Percentiles rank a stretch among this genome's conserved stretches.
Conservation (phyloP, 495 filamentous ascomycete genomes). For the Penicillium arizonense region DNA sequence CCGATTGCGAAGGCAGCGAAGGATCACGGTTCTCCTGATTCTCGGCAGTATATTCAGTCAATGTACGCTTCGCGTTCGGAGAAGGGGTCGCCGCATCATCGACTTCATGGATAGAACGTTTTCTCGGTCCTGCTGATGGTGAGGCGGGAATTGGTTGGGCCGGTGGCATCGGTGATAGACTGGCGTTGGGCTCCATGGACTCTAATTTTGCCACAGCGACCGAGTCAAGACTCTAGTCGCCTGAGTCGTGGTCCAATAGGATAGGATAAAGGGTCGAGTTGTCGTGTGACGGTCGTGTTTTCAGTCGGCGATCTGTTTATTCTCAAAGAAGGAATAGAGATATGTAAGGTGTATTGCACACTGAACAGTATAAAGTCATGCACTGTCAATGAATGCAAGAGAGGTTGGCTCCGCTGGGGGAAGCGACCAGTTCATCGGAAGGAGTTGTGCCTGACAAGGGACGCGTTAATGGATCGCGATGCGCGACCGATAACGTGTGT, state of each 20-base stretch:
- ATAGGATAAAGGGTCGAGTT: background rate
- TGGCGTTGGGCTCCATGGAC: conserved; percentile 15
- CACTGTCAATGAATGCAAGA: too few species aligned
- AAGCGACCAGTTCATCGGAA: background rate
- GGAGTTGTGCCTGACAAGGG: conserved; percentile 8
- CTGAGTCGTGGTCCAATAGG: too few species aligned
- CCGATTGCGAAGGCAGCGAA: background rate
- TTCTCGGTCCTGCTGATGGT: conserved; percentile 19
- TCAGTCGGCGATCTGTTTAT: too few species aligned
- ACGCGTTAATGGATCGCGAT: conserved; percentile 29
- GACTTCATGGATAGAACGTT: conserved; percentile 33
- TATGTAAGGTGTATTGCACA: too few species aligned
- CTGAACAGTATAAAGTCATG: too few species aligned
- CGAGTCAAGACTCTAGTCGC: background rate
- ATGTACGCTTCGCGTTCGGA: conserved; percentile 13
- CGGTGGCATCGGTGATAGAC: conserved; percentile 17
- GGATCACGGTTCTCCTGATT: conserved; percentile 34
- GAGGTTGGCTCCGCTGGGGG: background rate
- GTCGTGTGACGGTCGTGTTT: background rate
- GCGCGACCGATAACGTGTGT: conserved; percentile 27
- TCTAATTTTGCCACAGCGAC: background rate
- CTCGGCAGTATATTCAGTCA: conserved; percentile 8
- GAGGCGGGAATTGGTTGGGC: conserved; percentile 12
- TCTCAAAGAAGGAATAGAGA: too few species aligned
- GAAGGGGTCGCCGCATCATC: conserved; percentile 21